Base-by-base conservation (phyloP, 169 alveolate genomes). In the Cryptosporidium meleagridis region DNA sequence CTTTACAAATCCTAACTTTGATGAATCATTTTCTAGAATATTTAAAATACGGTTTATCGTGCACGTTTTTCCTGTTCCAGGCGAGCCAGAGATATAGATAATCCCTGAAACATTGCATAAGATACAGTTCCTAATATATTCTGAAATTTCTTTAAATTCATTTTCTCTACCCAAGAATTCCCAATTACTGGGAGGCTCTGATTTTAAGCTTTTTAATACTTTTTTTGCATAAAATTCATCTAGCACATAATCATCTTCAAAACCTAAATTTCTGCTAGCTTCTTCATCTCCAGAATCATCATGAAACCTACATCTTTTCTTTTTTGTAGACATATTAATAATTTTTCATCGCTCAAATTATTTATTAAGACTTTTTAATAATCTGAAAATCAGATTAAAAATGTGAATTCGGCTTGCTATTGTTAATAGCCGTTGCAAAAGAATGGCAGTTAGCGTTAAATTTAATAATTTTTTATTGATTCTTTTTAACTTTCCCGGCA, bases 21-120 rank as follows among this genome's bases (percentile, higher is more conserved):
- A 6, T 23, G 62, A 33, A 72, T 48, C 31, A 29, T 72, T 72
- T 53, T 73, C 70, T 23, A 80, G 62, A 37, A 39, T n/a, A 29
- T 29, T 62, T 26, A 80, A 62, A n/a, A 80, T 35, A n/a, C 75
- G 59, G 31, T 80, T 61, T 44, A 80, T 44, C 6, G 67, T 41
- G 16, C 62, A 80, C 8, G 89, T 80, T 80, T 80, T 80, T 18
- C 89, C 89, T 26, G 89, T 80, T 18, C 89, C 89, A 23, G 89
- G 89, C 9, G 89, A 80, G 39, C 89, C 89, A 37, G 89, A 80
- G 29, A 80, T 80, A 7, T 41, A 39, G 37, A 80, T 44, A 45
- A 80, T 41, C 21, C 80, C 89, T 4, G 89, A 80, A 23, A 23
- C 44, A 26, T 9, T 59, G 12, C 37, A 12, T 26, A 37, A 26